phyloP scores from a whole-genome alignment of 2,329 filamentous ascomycete genomes.

The Amphichorda felina region DNA sequence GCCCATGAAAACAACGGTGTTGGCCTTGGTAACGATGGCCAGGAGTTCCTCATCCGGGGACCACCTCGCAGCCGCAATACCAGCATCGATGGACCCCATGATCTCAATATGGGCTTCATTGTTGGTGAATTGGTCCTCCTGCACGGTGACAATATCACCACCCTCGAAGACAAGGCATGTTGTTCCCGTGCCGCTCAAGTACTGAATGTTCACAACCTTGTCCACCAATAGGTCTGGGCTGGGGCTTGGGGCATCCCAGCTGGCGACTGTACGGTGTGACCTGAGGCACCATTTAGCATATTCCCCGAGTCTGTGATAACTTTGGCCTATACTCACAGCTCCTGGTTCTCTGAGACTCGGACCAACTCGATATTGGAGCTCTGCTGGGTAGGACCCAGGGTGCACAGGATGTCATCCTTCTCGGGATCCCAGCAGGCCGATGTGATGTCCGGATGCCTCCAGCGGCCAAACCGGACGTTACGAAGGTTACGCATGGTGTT shows the following conservation, averaged over 20 bases:
- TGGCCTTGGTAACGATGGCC: constrained; percentile 66
- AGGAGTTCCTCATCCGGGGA: constrained; percentile 91
- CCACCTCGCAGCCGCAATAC: constrained; percentile 83
- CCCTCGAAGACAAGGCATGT: constrained; percentile 78
- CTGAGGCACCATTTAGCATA: constrained; percentile 8
- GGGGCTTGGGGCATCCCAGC: constrained; percentile 81
- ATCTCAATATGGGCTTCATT: constrained; percentile 83
- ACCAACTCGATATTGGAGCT: constrained; percentile 63
- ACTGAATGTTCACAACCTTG: constrained; percentile 65
- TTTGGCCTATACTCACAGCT: neutral
- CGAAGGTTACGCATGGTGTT: constrained; percentile 73
- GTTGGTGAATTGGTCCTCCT: constrained; percentile 38
- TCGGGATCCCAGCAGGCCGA: constrained; percentile 78
- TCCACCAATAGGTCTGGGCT: constrained; percentile 66
- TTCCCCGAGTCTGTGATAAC: too few relatives aligned
- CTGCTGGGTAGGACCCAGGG: constrained; percentile 66
- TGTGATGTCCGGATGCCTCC: constrained; percentile 53
- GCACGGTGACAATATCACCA: constrained; percentile 80
- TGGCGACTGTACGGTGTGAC: constrained; percentile 44
- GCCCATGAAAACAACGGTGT: constrained; percentile 85
- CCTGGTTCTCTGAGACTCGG: constrained; percentile 28
- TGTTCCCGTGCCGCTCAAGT: constrained; percentile 69
- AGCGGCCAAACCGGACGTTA: constrained; percentile 59
- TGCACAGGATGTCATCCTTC: constrained; percentile 67
- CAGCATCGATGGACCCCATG: constrained; percentile 84